phyloP scores from a whole-genome alignment of 805 yeast genomes.

The Kodamaea restingae region DNA sequence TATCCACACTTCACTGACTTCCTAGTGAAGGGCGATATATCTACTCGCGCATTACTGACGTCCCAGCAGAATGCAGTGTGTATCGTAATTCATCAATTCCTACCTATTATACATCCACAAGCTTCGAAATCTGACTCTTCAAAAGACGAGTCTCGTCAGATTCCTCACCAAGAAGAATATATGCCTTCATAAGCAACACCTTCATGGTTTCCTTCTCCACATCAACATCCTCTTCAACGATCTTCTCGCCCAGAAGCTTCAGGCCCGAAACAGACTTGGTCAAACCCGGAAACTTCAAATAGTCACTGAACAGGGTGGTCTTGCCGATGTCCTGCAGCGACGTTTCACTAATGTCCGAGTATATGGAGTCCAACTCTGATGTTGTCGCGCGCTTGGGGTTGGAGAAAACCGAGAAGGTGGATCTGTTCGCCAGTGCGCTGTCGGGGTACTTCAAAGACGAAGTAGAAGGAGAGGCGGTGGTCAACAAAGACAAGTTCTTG shows the following conservation, averaged over 20 bases:
- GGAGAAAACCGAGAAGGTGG: constrained; percentile 22
- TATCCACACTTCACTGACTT: too few species aligned
- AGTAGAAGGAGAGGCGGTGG: constrained; percentile 8
- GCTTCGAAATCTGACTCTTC: constrained; percentile 12
- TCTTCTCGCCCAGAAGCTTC: constrained; percentile 1
- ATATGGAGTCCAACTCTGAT: constrained; percentile 14
- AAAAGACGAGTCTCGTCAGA: constrained; percentile 10
- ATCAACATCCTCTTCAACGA: constrained; percentile 6
- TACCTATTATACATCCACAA: constrained; percentile 9
- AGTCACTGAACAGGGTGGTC: constrained; percentile 15
- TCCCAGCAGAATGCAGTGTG: too few species aligned
- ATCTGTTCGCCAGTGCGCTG: constrained; percentile 14
- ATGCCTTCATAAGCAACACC: constrained; percentile 25
- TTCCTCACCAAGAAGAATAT: constrained; percentile 17
- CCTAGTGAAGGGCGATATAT: too few species aligned
- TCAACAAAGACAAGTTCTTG: constrained; percentile 21
- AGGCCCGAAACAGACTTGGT: constrained; percentile 1
- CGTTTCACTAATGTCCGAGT: constrained; percentile 15
- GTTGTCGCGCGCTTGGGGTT: constrained; percentile 5
- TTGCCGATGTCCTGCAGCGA: constrained; percentile 11
- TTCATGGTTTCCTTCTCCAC: constrained; percentile 27
- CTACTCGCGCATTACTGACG: too few species aligned
- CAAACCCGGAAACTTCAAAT: constrained; percentile 20
- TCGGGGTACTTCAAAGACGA: constrained; percentile 12
- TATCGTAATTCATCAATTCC: constrained; percentile 2